Evolutionary conservation across 495 filamentous ascomycete genomes (phyloP).

Genomic region (Aspergillus olivimuriae): DNA sequence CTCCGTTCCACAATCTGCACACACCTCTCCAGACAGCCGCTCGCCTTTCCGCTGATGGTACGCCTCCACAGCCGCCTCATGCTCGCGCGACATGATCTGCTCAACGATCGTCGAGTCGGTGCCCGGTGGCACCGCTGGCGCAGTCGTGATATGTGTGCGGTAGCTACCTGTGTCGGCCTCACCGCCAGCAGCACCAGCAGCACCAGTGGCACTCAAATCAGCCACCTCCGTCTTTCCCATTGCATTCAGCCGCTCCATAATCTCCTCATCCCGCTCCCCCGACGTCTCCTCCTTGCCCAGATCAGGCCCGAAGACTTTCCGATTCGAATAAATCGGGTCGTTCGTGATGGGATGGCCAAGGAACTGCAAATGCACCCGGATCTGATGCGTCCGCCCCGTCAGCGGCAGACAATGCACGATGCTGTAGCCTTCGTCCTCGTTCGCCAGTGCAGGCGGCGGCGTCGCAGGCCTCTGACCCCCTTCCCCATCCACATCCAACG

Average conservation of each 20-base stretch:
- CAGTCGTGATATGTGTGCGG: slow-evolving; percentile 39
- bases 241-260: slow-evolving; percentile 73
- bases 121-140: slow-evolving; percentile 33
- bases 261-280: slow-evolving; percentile 73
- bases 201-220: not conserved
- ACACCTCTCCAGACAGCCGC: slow-evolving; percentile 80
- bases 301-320: slow-evolving; percentile 76
- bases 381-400: slow-evolving; percentile 90
- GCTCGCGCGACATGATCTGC: slow-evolving; percentile 42
- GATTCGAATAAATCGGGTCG: slow-evolving; percentile 95
- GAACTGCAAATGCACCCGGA: slow-evolving; percentile 91
- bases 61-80: slow-evolving; percentile 81
- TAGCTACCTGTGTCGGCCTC: slow-evolving; percentile 80
- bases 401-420: slow-evolving; percentile 91
- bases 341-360: slow-evolving; percentile 92
- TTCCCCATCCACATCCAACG: slow-evolving; percentile 19
- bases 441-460: slow-evolving; percentile 20
- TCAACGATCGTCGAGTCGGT: slow-evolving; percentile 34
- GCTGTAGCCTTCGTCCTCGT: slow-evolving; percentile 66
- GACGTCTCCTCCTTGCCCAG: slow-evolving; percentile 65
- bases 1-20: slow-evolving; percentile 74
- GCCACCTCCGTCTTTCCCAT: slow-evolving; percentile 82
- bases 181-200: no score
- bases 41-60: slow-evolving; percentile 79
- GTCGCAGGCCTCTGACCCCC: slow-evolving; percentile 31